These are phyloP conservation scores for Alternaria arborescens DNA, from an alignment of 2,329 filamentous ascomycete species.

Conservation along the genomic window DNA sequence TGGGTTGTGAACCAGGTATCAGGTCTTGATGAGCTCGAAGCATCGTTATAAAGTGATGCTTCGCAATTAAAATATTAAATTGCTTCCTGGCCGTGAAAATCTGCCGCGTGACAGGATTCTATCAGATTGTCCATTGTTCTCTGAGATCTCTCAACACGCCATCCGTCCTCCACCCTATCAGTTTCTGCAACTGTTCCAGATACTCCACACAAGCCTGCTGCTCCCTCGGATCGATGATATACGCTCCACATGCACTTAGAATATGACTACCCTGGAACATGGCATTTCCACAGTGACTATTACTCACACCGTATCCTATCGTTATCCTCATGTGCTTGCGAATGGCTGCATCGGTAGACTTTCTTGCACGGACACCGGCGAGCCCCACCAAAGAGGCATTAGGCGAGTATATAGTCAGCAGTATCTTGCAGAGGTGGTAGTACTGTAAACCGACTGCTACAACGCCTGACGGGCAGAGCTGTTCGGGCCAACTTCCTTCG, in stretches of 20 bases:
- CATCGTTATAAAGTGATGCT: slow-evolving; percentile 24
- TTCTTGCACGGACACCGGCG: slow-evolving; percentile 36
- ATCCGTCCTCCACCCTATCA: slow-evolving; percentile 41
- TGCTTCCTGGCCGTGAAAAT: neutral
- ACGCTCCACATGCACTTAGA: slow-evolving; percentile 40
- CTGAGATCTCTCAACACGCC: slow-evolving; percentile 34
- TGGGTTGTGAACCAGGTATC: slow-evolving; percentile 54
- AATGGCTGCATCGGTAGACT: slow-evolving; percentile 36
- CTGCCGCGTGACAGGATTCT: neutral
- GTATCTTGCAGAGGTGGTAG: slow-evolving; percentile 44
- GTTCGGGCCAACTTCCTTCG: slow-evolving; percentile 32
- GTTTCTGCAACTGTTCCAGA: slow-evolving; percentile 29
- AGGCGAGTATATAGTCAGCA: slow-evolving; percentile 41
- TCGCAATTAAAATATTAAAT: neutral
- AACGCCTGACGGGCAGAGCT: slow-evolving; percentile 35
- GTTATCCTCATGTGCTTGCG: slow-evolving; percentile 40
- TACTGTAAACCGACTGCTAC: slow-evolving; percentile 42
- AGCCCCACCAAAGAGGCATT: slow-evolving; percentile 37
- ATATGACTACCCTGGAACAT: slow-evolving; percentile 46
- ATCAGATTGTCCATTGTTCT: slow-evolving; percentile 32
- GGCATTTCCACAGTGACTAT: slow-evolving; percentile 39
- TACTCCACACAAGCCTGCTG: slow-evolving; percentile 42
- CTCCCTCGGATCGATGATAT: slow-evolving; percentile 35
- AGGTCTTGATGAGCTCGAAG: slow-evolving; percentile 43
- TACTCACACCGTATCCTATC: slow-evolving; percentile 42